Evolutionary conservation across 2,329 filamentous ascomycete genomes (phyloP).

Genomic region (Calonectria pteridis): DNA sequence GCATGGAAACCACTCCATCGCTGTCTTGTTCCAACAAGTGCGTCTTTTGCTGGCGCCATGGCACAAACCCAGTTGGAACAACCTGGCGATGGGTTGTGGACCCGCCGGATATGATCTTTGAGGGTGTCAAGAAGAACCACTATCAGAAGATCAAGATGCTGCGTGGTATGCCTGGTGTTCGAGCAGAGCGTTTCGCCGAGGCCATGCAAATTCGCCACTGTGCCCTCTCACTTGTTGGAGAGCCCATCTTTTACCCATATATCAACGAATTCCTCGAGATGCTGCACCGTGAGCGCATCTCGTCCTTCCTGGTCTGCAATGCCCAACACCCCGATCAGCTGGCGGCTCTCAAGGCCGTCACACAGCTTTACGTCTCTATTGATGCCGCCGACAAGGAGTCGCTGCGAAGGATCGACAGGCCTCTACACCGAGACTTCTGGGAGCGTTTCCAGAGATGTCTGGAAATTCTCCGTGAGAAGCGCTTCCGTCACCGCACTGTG

Average conservation of each 20-base stretch:
- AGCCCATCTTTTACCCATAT: slow-evolving; percentile 98
- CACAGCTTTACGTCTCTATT: slow-evolving; percentile 96
- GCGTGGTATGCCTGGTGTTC: slow-evolving; percentile 91
- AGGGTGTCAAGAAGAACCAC: slow-evolving; percentile 90
- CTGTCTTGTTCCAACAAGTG: slow-evolving; percentile 98
- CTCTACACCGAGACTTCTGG: slow-evolving; percentile 97
- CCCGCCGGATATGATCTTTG: slow-evolving; percentile 88
- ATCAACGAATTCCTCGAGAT: slow-evolving; percentile 92
- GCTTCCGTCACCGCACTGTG: slow-evolving; percentile 90
- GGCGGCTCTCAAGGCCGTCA: slow-evolving; percentile 84
- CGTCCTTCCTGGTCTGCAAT: slow-evolving; percentile 96
- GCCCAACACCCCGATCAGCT: slow-evolving; percentile 96
- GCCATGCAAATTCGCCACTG: slow-evolving; percentile 95
- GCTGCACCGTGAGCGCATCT: slow-evolving; percentile 88
- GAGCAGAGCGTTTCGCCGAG: slow-evolving; percentile 91
- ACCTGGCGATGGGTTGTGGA: slow-evolving; percentile 98
- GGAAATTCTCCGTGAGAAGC: slow-evolving; percentile 86
- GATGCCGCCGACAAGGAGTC: slow-evolving; percentile 93
- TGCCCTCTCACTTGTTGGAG: slow-evolving; percentile 90
- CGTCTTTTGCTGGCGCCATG: slow-evolving; percentile 98
- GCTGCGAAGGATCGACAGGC: slow-evolving; percentile 88
- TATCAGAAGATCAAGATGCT: slow-evolving; percentile 99
- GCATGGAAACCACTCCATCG: slow-evolving; percentile 97
- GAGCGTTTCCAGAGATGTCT: slow-evolving; percentile 93
- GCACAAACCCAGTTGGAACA: slow-evolving; percentile 95